These are phyloP conservation scores for Hypoxylon sp. DNA, from an alignment of 2,329 filamentous ascomycete species.

Conservation along the genomic window DNA sequence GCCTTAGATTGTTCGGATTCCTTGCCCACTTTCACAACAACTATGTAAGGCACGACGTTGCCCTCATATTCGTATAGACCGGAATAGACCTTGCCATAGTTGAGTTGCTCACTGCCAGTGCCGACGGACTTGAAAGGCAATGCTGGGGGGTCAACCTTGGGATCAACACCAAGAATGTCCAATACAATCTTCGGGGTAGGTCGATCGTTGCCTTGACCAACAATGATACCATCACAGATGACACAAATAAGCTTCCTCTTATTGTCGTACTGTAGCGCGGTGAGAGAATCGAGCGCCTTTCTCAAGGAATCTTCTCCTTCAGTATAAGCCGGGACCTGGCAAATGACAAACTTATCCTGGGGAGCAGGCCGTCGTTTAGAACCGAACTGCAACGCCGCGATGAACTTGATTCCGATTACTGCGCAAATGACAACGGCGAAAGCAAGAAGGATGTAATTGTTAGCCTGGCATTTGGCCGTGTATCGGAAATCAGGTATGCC, in stretches of 20 bases:
- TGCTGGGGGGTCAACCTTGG: conserved; percentile 94
- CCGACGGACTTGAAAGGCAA: conserved; percentile 96
- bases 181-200: conserved; percentile 98
- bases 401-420: conserved; percentile 89
- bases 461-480: conserved; percentile 81
- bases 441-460: conserved; percentile 89
- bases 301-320: conserved; percentile 96
- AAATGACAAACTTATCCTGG: conserved; percentile 99
- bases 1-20: conserved; percentile 91
- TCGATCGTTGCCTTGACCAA: conserved; percentile 94
- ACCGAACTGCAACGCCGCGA: conserved; percentile 93
- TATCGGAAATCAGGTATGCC: conserved; percentile 90
- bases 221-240: conserved; percentile 97
- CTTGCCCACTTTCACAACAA: conserved; percentile 97
- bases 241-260: conserved; percentile 97
- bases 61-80: conserved; percentile 98
- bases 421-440: conserved; percentile 88
- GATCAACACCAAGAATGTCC: conserved; percentile 96
- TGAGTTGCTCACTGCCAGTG: conserved; percentile 89
- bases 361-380: conserved; percentile 89
- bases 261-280: conserved; percentile 96
- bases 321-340: conserved; percentile 97
- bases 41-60: conserved; percentile 96
- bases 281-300: conserved; percentile 94
- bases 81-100: conserved; percentile 98